Conservation (phyloP, 495 filamentous ascomycete genomes). For the Trichoderma parareesei region DNA sequence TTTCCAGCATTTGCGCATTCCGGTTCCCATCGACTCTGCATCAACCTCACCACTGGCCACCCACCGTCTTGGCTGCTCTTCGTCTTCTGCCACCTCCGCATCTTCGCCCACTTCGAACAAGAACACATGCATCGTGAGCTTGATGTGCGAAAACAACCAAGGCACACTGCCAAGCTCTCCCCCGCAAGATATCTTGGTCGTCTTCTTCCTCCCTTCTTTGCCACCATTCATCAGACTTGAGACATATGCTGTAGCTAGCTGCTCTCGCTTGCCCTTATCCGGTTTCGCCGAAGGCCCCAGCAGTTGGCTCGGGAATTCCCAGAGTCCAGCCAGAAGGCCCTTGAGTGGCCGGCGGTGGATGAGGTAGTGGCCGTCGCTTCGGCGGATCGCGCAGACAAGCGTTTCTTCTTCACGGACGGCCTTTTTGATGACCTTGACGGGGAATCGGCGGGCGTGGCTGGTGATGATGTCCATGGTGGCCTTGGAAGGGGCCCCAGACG, state of each 20-base stretch:
- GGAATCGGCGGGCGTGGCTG: slow-evolving; percentile 34
- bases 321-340: slow-evolving; percentile 36
- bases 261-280: slow-evolving; percentile 18
- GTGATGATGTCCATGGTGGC: slow-evolving; percentile 22
- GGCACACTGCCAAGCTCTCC: slow-evolving; percentile 33
- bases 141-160: slow-evolving; percentile 41
- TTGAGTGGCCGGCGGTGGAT: slow-evolving; percentile 35
- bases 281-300: slow-evolving; percentile 17
- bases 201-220: slow-evolving; percentile 2
- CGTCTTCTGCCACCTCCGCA: not conserved
- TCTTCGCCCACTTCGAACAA: slow-evolving; percentile 24
- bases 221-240: slow-evolving; percentile 10
- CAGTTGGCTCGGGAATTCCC: slow-evolving; percentile 37
- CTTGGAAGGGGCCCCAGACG: not conserved
- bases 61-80: slow-evolving; percentile 22
- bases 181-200: slow-evolving; percentile 15
- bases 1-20: slow-evolving; percentile 41
- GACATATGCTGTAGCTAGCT: slow-evolving; percentile 21
- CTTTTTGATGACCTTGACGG: slow-evolving; percentile 32
- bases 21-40: slow-evolving; percentile 37
- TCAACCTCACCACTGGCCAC: slow-evolving; percentile 22
- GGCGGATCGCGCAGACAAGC: slow-evolving; percentile 33
- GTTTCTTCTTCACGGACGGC: slow-evolving; percentile 35
- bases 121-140: slow-evolving; percentile 39
- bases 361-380: slow-evolving; percentile 28